These are phyloP conservation scores for Talaromyces sp. DNA, from an alignment of 2,329 filamentous ascomycete genomes.

Conservation along the genomic window DNA sequence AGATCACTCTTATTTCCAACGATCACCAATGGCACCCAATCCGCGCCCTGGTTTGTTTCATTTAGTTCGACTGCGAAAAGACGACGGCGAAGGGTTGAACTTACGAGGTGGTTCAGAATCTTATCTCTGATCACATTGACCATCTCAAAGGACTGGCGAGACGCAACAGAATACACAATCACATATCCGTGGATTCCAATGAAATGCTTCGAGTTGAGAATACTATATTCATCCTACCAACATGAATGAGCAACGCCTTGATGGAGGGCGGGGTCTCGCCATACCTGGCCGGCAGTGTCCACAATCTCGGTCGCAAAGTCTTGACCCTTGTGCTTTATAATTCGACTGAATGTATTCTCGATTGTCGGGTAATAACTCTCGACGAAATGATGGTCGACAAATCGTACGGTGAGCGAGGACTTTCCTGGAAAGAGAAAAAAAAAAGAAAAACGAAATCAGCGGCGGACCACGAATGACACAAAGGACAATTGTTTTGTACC, in stretches of 20 bases:
- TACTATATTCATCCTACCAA: constrained; percentile 88
- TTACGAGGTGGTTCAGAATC: constrained; percentile 89
- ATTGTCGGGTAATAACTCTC: constrained; percentile 99
- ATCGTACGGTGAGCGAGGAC: constrained; percentile 93
- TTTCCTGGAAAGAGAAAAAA: constrained; percentile 59
- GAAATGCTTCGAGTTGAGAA: constrained; percentile 96
- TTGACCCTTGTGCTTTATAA: constrained; percentile 86
- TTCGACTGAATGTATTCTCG: constrained; percentile 96
- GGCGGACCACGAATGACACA: background rate
- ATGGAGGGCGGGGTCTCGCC: constrained; percentile 15
- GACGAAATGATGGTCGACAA: constrained; percentile 96
- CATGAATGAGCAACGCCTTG: background rate
- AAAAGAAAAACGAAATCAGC: constrained; percentile 8
- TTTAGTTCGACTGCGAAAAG: constrained; percentile 3
- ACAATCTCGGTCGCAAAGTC: constrained; percentile 96
- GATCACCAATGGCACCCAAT: constrained; percentile 86
- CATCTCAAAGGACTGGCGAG: constrained; percentile 94
- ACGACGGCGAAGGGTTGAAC: constrained; percentile 20
- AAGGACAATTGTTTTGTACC: constrained; percentile 47
- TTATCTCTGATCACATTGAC: constrained; percentile 92
- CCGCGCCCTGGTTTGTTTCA: constrained; percentile 61
- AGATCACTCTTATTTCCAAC: constrained; percentile 97
- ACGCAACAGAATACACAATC: constrained; percentile 96
- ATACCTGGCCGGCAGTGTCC: constrained; percentile 89
- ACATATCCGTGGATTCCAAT: constrained; percentile 99